A percentile compares a stretch with the other conserved stretches of the same genome.
Evolutionary conservation across 169 alveolate genomes (phyloP).

Genomic region (Plasmodium blacklocki): DNA sequence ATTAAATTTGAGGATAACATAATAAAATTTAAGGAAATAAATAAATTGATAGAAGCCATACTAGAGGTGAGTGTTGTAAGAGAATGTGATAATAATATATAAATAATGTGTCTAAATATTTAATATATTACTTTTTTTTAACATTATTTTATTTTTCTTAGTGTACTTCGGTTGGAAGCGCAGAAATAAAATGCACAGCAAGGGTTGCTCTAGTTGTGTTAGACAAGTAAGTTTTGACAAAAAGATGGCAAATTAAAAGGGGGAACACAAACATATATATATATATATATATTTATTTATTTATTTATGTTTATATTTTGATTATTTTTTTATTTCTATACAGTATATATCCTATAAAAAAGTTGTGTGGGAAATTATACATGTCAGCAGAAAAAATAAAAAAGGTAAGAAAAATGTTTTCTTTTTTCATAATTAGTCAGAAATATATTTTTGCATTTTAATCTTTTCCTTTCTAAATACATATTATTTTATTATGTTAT

Average conservation of each 20-base stretch:
- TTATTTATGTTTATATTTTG: not conserved
- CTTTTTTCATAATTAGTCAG: not conserved
- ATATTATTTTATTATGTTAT: not conserved
- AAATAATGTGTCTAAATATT: not conserved
- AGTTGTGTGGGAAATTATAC: conserved; percentile 27
- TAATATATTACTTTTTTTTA: not conserved
- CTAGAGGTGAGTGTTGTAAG: conserved; percentile 34
- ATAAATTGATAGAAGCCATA: conserved; percentile 53
- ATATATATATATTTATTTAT: conserved; percentile 4
- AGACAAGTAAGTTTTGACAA: conserved; percentile 29
- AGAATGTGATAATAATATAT: not conserved
- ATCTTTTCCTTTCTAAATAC: not conserved
- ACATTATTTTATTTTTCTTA: conserved; percentile 3
- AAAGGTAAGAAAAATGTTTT: conserved; percentile 9
- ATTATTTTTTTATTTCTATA: not conserved
- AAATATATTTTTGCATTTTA: not conserved
- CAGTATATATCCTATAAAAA: conserved; percentile 65
- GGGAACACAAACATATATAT: not conserved
- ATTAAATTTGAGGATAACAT: conserved; percentile 69
- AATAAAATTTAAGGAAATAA: conserved; percentile 56
- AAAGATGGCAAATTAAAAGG: not conserved
- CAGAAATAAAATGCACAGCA: conserved; percentile 76
- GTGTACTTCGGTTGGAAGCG: conserved; percentile 75
- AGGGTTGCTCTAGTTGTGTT: conserved; percentile 70
- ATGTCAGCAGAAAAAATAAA: conserved; percentile 42